Evolutionary conservation across 2,329 filamentous ascomycete species (phyloP).

Genomic region (Fusarium torreyae): DNA sequence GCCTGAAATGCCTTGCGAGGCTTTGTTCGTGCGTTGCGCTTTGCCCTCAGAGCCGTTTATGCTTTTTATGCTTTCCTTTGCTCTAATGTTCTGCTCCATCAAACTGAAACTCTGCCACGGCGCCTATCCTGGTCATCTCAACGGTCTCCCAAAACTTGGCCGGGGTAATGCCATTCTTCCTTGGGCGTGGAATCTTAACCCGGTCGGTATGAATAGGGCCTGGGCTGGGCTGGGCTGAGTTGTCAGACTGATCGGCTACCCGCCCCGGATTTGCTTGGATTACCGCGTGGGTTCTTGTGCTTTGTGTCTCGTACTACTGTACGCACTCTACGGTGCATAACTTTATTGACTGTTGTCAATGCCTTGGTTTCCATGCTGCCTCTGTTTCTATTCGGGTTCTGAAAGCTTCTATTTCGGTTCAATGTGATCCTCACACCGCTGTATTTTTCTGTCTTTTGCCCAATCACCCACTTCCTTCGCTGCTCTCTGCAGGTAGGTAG

Average conservation of each 20-base stretch:
- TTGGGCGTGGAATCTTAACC: slow-evolving; percentile 19
- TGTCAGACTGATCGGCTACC: slow-evolving; percentile 46
- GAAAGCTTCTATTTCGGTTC: slow-evolving; percentile 4
- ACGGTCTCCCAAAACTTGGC: slow-evolving; percentile 2
- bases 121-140: slow-evolving; percentile 26
- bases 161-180: slow-evolving; percentile 9
- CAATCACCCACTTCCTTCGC: slow-evolving; percentile 9
- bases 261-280: slow-evolving; percentile 46
- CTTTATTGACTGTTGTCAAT: slow-evolving; percentile 25
- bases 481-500: slow-evolving; percentile 4
- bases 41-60: not conserved
- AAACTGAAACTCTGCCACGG: slow-evolving; percentile 37
- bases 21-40: slow-evolving; percentile 1
- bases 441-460: slow-evolving; percentile 6
- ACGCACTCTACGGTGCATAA: slow-evolving; percentile 40
- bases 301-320: slow-evolving; percentile 22
- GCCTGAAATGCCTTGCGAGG: slow-evolving; percentile 1
- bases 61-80: slow-evolving; percentile 6
- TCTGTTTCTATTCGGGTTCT: slow-evolving; percentile 6
- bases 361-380: slow-evolving; percentile 4
- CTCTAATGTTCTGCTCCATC: slow-evolving; percentile 11
- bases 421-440: slow-evolving; percentile 27
- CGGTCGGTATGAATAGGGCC: slow-evolving; percentile 1
- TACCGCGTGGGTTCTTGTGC: slow-evolving; percentile 17
- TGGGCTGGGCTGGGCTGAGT: not conserved